phyloP scores from a whole-genome alignment of 2,329 filamentous ascomycete genomes.

The Chalara sp. region DNA sequence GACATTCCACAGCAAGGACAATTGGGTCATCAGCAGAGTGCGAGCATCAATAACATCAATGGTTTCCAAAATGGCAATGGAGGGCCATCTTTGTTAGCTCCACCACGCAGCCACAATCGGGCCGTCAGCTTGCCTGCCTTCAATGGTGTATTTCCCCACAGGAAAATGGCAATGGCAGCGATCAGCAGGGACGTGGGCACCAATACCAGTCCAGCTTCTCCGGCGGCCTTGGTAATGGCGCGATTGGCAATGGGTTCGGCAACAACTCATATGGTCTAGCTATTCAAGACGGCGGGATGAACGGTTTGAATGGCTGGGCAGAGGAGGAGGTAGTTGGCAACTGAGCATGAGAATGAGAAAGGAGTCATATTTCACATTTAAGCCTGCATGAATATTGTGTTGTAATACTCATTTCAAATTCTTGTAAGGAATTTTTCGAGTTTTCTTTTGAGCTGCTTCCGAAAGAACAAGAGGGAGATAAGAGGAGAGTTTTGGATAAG shows the following conservation, averaged over 20 bases:
- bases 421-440: constrained; percentile 14
- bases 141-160: constrained; percentile 50
- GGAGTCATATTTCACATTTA: constrained; percentile 2
- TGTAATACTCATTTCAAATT: constrained; percentile 15
- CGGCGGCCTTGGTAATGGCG: constrained; percentile 20
- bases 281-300: constrained; percentile 50
- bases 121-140: constrained; percentile 81
- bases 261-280: constrained; percentile 49
- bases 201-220: constrained; percentile 58
- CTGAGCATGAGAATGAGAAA: constrained; percentile 6
- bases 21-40: constrained; percentile 58
- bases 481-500: not conserved
- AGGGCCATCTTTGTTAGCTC: constrained; percentile 66
- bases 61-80: constrained; percentile 47
- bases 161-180: constrained; percentile 25
- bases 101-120: constrained; percentile 55
- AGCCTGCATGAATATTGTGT: constrained; percentile 21
- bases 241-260: constrained; percentile 7
- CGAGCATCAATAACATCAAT: constrained; percentile 51
- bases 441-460: constrained; percentile 2
- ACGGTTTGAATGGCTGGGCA: constrained; percentile 58
- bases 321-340: constrained; percentile 41
- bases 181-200: constrained; percentile 48
- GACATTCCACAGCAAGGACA: constrained; percentile 55
- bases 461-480: not conserved